phyloP scores from a whole-genome alignment of 345 rosid genomes.

The Gossypium mustelinum region DNA sequence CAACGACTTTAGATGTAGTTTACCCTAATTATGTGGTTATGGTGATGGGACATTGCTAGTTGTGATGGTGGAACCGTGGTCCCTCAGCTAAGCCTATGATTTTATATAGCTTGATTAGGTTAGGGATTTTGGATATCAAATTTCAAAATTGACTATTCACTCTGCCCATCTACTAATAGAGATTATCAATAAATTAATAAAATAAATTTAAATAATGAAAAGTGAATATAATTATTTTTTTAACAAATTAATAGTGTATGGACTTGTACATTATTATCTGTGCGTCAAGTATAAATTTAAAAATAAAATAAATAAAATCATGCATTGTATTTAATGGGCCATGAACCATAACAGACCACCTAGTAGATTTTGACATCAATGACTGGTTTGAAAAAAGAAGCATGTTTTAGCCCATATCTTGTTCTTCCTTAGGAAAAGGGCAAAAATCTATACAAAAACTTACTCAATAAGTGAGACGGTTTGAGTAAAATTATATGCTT shows the following conservation, averaged over 20 bases:
- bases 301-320: too few species aligned
- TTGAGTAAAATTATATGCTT: too few species aligned
- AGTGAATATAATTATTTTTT: too few species aligned
- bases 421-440: background rate
- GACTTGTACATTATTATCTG: too few species aligned
- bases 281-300: too few species aligned
- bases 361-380: background rate
- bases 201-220: too few species aligned
- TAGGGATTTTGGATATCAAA: background rate
- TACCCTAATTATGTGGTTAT: too few species aligned
- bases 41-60: background rate
- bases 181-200: too few species aligned
- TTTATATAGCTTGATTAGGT: background rate
- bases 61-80: slow-evolving; percentile 2
- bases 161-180: background rate
- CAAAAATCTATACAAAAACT: background rate
- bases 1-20: fast-evolving
- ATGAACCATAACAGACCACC: background rate
- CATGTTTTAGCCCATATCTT: background rate
- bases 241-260: too few species aligned
- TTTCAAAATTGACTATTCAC: background rate
- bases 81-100: background rate
- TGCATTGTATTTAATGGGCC: too few species aligned
- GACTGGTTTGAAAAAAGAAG: background rate
- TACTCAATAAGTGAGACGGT: fast-evolving